Evolutionary conservation across 164 flowering plant genomes (phyloP).

Genomic region (Nymphaea thermarum): DNA sequence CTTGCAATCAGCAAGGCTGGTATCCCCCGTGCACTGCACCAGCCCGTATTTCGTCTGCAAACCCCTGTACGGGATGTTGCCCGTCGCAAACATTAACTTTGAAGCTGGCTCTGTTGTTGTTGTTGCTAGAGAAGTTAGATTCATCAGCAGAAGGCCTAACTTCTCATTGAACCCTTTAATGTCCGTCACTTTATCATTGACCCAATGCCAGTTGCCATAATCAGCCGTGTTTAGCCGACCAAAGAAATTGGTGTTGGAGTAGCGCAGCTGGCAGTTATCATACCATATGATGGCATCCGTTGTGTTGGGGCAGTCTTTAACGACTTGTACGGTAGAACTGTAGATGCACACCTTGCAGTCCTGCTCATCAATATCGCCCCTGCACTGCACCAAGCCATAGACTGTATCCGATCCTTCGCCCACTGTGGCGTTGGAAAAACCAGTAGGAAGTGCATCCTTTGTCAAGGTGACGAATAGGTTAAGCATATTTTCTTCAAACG

Average conservation of each 20-base stretch:
- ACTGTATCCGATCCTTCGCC: slow-evolving; percentile 1
- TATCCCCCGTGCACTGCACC: slow-evolving; percentile 3
- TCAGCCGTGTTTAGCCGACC: neutral
- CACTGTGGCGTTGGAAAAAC: slow-evolving; percentile 1
- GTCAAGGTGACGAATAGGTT: too few relatives aligned
- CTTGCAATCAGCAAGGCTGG: neutral
- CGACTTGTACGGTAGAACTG: neutral
- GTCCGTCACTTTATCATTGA: neutral
- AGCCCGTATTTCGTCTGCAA: slow-evolving; percentile 1
- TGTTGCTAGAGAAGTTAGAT: neutral
- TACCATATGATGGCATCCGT: slow-evolving; percentile 4
- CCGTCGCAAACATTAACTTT: neutral
- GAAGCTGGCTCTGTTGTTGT: neutral
- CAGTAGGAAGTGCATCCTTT: too few relatives aligned
- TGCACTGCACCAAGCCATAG: slow-evolving; percentile 6
- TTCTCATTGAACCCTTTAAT: neutral
- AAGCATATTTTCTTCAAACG: too few relatives aligned
- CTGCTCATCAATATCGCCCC: slow-evolving; percentile 1
- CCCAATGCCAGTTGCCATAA: neutral
- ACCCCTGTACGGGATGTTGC: neutral
- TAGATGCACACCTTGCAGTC: slow-evolving; percentile 3
- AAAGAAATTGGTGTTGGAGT: slow-evolving; percentile 2
- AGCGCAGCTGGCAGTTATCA: slow-evolving; percentile 6
- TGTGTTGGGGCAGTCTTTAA: neutral
- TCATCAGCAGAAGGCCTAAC: neutral